Evolutionary conservation across 257 asterid species (phyloP).

Genomic region (Voacanga thouarsii): DNA sequence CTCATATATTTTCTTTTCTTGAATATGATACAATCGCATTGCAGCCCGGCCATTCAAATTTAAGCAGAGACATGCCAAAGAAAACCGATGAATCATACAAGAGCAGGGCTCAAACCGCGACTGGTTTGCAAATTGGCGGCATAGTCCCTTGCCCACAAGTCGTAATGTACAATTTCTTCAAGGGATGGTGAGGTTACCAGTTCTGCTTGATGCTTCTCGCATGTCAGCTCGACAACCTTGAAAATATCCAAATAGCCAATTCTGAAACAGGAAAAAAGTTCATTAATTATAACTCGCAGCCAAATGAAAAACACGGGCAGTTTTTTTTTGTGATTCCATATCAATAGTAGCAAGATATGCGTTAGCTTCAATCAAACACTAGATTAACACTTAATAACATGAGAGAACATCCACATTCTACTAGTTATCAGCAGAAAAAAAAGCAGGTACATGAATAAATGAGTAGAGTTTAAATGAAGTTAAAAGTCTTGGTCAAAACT

Average conservation of each 20-base stretch:
- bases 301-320: background rate
- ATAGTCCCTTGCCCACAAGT: constrained; percentile 89
- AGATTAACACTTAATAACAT: background rate
- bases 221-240: constrained; percentile 90
- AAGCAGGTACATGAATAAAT: background rate
- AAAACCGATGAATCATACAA: constrained; percentile 33
- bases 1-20: constrained; percentile 18
- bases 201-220: constrained; percentile 66
- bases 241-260: constrained; percentile 85
- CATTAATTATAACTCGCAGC: background rate
- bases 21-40: constrained; percentile 23
- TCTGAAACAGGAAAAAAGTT: constrained; percentile 38
- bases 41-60: constrained; percentile 2
- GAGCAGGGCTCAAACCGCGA: constrained; percentile 49
- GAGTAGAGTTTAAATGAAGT: background rate
- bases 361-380: background rate
- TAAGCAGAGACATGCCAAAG: constrained; percentile 2
- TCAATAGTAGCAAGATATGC: background rate
- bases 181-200: constrained; percentile 65
- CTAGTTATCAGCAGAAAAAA: background rate
- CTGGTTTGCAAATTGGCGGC: constrained; percentile 58
- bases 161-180: constrained; percentile 89
- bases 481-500: background rate
- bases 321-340: background rate
- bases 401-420: no score